phyloP scores from a whole-genome alignment of 352 stramenopile genomes.

The Phytophthora multivora region DNA sequence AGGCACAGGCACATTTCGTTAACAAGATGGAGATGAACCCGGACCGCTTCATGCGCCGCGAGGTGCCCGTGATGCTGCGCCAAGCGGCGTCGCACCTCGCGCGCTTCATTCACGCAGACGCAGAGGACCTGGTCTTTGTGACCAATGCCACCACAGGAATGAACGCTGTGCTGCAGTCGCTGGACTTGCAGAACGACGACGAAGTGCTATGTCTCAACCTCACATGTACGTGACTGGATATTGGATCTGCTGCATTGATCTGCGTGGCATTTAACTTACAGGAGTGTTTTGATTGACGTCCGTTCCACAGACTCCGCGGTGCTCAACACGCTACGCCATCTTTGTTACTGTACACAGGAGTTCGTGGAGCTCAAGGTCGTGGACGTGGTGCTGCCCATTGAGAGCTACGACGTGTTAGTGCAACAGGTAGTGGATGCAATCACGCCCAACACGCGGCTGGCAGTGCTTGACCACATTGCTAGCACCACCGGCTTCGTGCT shows the following conservation, averaged over 20 bases:
- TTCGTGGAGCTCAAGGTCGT: slow-evolving; percentile 90
- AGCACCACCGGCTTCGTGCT: slow-evolving; percentile 79
- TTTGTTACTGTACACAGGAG: slow-evolving; percentile 89
- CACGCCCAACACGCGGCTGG: slow-evolving; percentile 82
- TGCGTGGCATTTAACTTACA: background rate
- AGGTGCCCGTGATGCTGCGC: slow-evolving; percentile 63
- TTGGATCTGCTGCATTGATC: background rate
- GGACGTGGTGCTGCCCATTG: slow-evolving; percentile 72
- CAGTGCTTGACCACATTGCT: slow-evolving; percentile 85
- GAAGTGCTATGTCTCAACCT: slow-evolving; percentile 89
- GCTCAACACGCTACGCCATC: slow-evolving; percentile 80
- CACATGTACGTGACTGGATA: slow-evolving; percentile 63
- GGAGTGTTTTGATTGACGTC: slow-evolving; percentile 3
- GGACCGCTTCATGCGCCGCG: slow-evolving; percentile 82
- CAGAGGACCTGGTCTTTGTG: slow-evolving; percentile 86
- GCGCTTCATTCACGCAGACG: slow-evolving; percentile 68
- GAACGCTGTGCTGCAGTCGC: slow-evolving; percentile 83
- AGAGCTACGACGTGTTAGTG: slow-evolving; percentile 72
- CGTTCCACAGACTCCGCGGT: slow-evolving; percentile 66
- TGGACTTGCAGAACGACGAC: slow-evolving; percentile 87
- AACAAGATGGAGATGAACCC: slow-evolving; percentile 90
- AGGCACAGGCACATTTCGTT: slow-evolving; percentile 84
- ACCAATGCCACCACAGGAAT: slow-evolving; percentile 86
- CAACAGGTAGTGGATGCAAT: slow-evolving; percentile 76
- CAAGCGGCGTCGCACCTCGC: slow-evolving; percentile 69